A percentile compares a stretch with the other conserved stretches of the same genome.
phyloP scores from a whole-genome alignment of 805 yeast genomes.

The Torulaspora microellipsoides region DNA sequence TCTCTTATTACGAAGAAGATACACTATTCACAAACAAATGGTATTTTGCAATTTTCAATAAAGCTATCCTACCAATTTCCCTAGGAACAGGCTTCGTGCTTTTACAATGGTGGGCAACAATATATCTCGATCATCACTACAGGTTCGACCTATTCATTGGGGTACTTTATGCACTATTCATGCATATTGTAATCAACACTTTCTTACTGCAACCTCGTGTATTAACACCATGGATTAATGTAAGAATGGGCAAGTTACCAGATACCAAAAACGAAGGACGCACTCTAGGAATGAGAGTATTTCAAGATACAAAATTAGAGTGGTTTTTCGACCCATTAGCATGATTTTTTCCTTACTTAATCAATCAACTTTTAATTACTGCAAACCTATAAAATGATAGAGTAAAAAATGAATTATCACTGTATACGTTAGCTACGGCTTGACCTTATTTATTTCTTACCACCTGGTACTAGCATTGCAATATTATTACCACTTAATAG shows the following conservation, averaged over 20 bases:
- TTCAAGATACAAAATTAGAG: constrained; percentile 44
- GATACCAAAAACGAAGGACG: constrained; percentile 40
- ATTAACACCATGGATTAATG: constrained; percentile 28
- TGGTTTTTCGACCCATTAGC: constrained; percentile 52
- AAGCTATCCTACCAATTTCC: constrained; percentile 28
- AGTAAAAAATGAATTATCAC: neutral
- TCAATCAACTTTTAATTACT: neutral
- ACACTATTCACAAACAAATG: constrained; percentile 13
- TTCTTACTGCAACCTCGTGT: constrained; percentile 37
- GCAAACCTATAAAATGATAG: neutral
- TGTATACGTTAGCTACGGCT: neutral
- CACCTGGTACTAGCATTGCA: constrained; percentile 63
- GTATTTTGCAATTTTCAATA: constrained; percentile 24
- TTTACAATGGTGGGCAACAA: constrained; percentile 72
- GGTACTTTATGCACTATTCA: constrained; percentile 44
- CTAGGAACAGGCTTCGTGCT: constrained; percentile 43
- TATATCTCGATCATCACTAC: constrained; percentile 71
- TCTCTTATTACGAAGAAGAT: constrained; percentile 18
- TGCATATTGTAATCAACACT: constrained; percentile 41
- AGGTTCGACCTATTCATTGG: constrained; percentile 58
- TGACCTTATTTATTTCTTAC: constrained; percentile 22
- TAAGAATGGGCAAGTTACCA: constrained; percentile 35
- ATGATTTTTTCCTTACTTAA: constrained; percentile 19
- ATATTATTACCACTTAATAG: constrained; percentile 68
- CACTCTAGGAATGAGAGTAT: constrained; percentile 65